Base-by-base conservation (phyloP, 2,329 filamentous ascomycete genomes). In the Cryphonectria naterciae region DNA sequence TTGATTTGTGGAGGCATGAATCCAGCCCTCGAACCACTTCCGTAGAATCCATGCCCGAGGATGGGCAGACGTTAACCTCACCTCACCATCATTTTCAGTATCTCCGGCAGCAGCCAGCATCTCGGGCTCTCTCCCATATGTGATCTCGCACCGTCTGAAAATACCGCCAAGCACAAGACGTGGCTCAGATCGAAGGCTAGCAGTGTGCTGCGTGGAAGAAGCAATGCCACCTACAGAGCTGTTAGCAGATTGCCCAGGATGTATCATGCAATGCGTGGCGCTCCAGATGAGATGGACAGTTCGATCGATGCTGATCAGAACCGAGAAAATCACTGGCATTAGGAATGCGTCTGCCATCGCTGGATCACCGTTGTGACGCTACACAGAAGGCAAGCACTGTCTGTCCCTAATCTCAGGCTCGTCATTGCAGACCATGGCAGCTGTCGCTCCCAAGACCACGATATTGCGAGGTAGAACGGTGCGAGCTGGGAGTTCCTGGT, bases 301-400 rank as follows among this genome's bases (percentile, higher is more conserved):
- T 67, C 62, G 52, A 67, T 56, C 68, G 67, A 32, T 61, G 58
- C 49, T 41, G 32, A 64, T 28, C 65, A 49, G 46, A 37, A 37
- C 35, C 25, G 46, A 32, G 13, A 52, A 43, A 35, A n/a, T 61
- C 52, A 28, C 49, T 52, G 37, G 56, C 35, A 46, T 67, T 67
- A 15, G 35, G 19, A 39, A 6, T 37, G 7, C 32, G 3, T 2
- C 19, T 39, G 32, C 56, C 17, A 61, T 22, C 22, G 32, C 17
- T 22, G 56, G 32, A 13, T 61, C 56, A 39, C 32, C 8, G 32
- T 19, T 11, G n/a, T 37, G 58, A 10, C 11, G 32, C 28, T 19
- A 15, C 32, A 32, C 22, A 39, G 35, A 61, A 49, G 49, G 25
- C 39, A 69, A 25, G 52, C 52, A 41, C 39, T 58, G 46, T 32